phyloP scores from a whole-genome alignment of 495 filamentous ascomycete genomes.

The Penicillium cinerascens region DNA sequence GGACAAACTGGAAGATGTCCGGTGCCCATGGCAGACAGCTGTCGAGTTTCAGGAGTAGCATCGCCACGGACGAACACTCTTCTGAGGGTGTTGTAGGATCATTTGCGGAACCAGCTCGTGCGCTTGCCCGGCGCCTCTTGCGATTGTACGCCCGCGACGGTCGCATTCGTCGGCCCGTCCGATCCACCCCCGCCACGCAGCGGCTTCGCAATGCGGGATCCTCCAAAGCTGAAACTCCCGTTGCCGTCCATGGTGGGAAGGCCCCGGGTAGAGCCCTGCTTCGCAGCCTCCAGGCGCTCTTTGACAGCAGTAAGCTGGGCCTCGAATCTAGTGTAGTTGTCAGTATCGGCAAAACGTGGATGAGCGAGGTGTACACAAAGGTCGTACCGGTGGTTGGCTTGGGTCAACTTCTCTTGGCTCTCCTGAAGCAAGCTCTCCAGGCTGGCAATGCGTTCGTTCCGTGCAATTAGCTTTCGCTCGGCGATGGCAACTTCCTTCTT shows the following conservation, averaged over 20 bases:
- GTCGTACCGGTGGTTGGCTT: slow-evolving; percentile 88
- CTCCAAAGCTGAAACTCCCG: slow-evolving; percentile 70
- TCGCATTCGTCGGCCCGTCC: slow-evolving; percentile 29
- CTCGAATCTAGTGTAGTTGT: slow-evolving; percentile 68
- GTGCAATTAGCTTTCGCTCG: slow-evolving; percentile 90
- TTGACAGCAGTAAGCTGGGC: slow-evolving; percentile 94
- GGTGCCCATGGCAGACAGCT: slow-evolving; percentile 17
- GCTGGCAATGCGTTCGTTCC: slow-evolving; percentile 93
- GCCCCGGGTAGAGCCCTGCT: slow-evolving; percentile 79
- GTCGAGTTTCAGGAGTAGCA: slow-evolving; percentile 17
- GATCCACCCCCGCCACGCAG: slow-evolving; percentile 79
- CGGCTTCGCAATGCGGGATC: slow-evolving; percentile 93
- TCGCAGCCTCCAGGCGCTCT: slow-evolving; percentile 93
- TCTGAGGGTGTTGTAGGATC: slow-evolving; percentile 19
- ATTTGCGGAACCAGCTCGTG: slow-evolving; percentile 50
- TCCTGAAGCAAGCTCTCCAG: slow-evolving; percentile 90
- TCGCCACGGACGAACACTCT: slow-evolving; percentile 17
- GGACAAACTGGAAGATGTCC: slow-evolving; percentile 22
- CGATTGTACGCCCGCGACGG: slow-evolving; percentile 40
- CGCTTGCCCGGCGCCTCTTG: slow-evolving; percentile 46
- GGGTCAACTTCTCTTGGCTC: slow-evolving; percentile 93
- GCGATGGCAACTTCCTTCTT: slow-evolving; percentile 99
- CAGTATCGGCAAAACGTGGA: slow-evolving; percentile 4
- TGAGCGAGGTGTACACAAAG: not conserved
- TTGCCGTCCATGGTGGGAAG: slow-evolving; percentile 59